Evolutionary conservation across 495 filamentous ascomycete genomes (phyloP), one percentile per base, ranked within the genome.

Genomic region (Daldinia bambusicola): DNA sequence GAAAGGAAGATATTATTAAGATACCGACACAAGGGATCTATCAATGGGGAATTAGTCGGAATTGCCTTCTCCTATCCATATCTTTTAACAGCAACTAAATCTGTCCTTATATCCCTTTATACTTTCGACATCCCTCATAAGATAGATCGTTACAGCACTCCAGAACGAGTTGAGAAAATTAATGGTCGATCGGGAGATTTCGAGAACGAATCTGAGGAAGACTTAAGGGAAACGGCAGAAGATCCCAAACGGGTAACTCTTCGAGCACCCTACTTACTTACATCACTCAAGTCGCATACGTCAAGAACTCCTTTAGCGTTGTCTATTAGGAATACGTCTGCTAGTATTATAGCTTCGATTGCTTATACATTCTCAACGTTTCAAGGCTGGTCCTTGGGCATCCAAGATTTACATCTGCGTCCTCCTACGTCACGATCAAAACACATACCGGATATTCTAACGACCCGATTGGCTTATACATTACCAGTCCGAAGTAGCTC

Each of bases 331-430:
- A 80, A 84, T 43, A 88, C 86, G 20, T 70, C 85, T 0, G 78
- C 82, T 5, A 84, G 85, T 13, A 88, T 94, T 5, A 85, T 92
- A 8, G 90, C 92, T 2, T 93, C 92, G 10, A 91, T 98, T 57
- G 95, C 95, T 5, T 98, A 97, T 78, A 90, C 91, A 0, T 83
- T 91, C 69, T 87, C 86, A 2, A 91, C 88, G 43, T 78, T 84
- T 10, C 83, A 84, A 55, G 93, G 93, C 16, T 99, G 94, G 93
- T 92, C 92, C 8, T 84, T 97, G 9, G 94, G 93, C 0, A 87
- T 98, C 18, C 95, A 99, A 80, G 95, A 98, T 76, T 77, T 97
- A 22, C 89, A 90, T 26, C 84, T 97, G 26, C 76, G 71, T 2
- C 72, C 75, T 7, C 56, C 71, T 30, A 75, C 64, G 34, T 72